Evolutionary conservation across 345 rosid species (phyloP).

Genomic region (Trapa incisa): DNA sequence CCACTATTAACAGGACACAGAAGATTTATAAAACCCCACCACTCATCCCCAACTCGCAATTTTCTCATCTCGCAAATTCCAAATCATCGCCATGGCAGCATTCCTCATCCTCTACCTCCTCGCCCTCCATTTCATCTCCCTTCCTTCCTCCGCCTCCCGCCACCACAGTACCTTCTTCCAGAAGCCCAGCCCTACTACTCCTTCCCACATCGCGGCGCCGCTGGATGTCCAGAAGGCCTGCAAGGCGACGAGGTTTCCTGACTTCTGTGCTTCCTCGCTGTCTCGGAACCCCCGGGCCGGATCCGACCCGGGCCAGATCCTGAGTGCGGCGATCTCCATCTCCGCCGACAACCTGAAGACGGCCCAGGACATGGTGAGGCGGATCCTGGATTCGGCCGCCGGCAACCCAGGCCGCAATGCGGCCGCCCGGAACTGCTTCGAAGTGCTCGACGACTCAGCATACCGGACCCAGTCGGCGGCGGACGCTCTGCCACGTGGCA

Average conservation of each 20-base stretch:
- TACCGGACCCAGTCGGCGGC: conserved; percentile 18
- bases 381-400: conserved; percentile 18
- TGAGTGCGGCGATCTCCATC: conserved; percentile 21
- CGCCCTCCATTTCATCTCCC: background rate
- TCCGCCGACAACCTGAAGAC: conserved; percentile 21
- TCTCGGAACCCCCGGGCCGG: conserved; percentile 9
- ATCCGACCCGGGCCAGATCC: conserved; percentile 16
- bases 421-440: conserved; percentile 28
- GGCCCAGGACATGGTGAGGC: conserved; percentile 23
- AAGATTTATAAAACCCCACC: no score
- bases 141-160: background rate
- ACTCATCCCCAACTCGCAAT: background rate
- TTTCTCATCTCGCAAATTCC: conserved; percentile 23
- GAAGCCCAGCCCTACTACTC: background rate
- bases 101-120: conserved; percentile 11
- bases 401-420: conserved; percentile 21
- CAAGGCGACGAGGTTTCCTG: conserved; percentile 26
- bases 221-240: conserved; percentile 23
- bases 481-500: conserved; percentile 14
- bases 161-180: background rate
- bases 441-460: conserved; percentile 17
- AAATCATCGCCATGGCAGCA: conserved; percentile 21
- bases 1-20: no score
- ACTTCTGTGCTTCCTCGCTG: conserved; percentile 18
- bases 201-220: conserved; percentile 2